Percentiles rank a stretch among this genome's conserved stretches.
Evolutionary conservation across 768 basidiomycete species (phyloP).

Genomic region (Botryobasidium botryosum): DNA sequence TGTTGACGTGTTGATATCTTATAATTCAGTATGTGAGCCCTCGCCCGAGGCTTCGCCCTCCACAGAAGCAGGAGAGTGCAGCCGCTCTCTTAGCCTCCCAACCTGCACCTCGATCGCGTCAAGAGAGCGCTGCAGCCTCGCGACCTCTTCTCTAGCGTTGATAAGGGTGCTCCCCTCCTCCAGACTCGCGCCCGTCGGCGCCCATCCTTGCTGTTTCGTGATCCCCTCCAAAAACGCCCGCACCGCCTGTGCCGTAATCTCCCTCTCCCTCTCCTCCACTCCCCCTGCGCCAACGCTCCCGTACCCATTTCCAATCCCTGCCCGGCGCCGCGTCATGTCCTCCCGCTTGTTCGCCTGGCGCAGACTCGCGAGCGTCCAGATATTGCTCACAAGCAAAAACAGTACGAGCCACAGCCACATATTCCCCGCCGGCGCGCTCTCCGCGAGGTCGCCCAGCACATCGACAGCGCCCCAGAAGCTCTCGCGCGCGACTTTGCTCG

Average conservation of each 20-base stretch:
- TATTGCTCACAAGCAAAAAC: constrained; percentile 54
- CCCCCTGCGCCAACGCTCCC: not conserved
- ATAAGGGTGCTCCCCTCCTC: constrained; percentile 8
- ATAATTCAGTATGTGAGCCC: not conserved
- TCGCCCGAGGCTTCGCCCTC: not conserved
- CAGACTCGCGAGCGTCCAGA: constrained; percentile 39
- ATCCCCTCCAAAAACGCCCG: not conserved
- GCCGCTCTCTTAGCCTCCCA: constrained; percentile 1
- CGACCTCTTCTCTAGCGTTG: no score
- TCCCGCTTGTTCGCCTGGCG: constrained; percentile 7
- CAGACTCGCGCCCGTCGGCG: constrained; percentile 1
- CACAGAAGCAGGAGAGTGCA: not conserved
- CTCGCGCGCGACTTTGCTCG: constrained; percentile 48
- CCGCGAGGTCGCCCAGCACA: constrained; percentile 39
- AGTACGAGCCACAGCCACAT: constrained; percentile 54
- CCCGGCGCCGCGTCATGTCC: constrained; percentile 7
- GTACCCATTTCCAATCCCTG: not conserved
- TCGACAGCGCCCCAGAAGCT: constrained; percentile 59
- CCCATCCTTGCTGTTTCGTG: constrained; percentile 2
- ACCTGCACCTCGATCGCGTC: constrained; percentile 6
- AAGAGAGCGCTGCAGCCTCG: no score
- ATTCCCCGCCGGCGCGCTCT: constrained; percentile 26
- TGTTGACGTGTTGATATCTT: not conserved
- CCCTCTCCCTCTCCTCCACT: not conserved
- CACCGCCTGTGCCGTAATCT: not conserved